phyloP scores from a whole-genome alignment of 768 basidiomycete species.

The Lactarius sp. region DNA sequence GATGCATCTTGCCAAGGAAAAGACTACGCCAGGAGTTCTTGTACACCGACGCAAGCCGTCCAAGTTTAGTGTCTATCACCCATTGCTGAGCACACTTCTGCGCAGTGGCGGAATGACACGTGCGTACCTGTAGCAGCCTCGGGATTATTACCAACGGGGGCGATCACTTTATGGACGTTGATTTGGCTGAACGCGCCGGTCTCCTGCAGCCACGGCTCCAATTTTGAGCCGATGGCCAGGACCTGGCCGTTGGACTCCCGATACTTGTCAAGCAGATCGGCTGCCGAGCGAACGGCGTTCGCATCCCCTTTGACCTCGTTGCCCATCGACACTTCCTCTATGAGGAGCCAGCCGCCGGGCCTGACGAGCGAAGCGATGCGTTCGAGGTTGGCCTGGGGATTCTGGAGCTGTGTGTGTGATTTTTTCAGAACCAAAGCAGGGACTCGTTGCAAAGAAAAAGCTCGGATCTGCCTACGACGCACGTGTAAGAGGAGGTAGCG shows the following conservation, averaged over 20 bases:
- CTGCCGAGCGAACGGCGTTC: neutral
- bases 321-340: constrained; percentile 26
- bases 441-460: too few species aligned
- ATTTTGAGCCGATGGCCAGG: neutral
- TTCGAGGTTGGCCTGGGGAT: constrained; percentile 21
- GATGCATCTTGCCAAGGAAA: neutral
- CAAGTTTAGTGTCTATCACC: neutral
- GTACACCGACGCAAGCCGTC: too few species aligned
- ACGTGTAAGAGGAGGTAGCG: constrained; percentile 29
- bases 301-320: constrained; percentile 5
- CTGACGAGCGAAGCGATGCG: constrained; percentile 27
- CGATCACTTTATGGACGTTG: constrained; percentile 9
- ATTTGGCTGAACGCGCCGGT: constrained; percentile 9
- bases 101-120: too few species aligned
- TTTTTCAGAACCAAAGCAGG: neutral
- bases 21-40: neutral
- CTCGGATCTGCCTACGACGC: neutral
- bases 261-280: neutral
- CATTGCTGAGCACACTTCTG: neutral
- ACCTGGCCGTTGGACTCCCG: constrained; percentile 7
- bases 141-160: neutral
- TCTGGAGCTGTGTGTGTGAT: constrained; percentile 21
- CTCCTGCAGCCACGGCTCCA: constrained; percentile 7
- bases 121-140: neutral
- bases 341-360: constrained; percentile 29